Base-by-base conservation (phyloP, 306 rosid species). In the Vigna nakashimae region DNA sequence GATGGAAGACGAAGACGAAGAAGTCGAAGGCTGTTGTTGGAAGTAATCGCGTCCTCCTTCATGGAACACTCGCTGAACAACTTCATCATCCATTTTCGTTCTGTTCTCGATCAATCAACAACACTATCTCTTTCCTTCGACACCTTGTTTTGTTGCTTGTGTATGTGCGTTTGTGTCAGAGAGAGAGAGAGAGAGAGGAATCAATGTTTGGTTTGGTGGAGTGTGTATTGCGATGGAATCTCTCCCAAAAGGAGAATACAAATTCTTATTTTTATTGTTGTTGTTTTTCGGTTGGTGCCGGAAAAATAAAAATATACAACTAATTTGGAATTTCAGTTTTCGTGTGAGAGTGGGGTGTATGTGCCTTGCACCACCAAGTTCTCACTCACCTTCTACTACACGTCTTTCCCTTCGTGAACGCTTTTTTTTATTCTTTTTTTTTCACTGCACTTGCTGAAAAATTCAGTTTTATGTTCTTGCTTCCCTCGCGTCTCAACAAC, bases 1-100 rank as follows among this genome's bases (percentile, higher is more conserved):
- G 68, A 96, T 96, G 14, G 99, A 91, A 10, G 97, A 92, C 7
- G 90, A 89, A 30, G 92, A 88, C 7, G 90, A 84, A 2, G 98
- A 91, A 79, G 99, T 88, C 55, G 98, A 89, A 76, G 98, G 92
- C 50, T 89, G 98, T 40, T 96, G 98, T 15, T 96, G 99, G 65
- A 80, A 92, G 75, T 78, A 96, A 69, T 96, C 98, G 75, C 99
- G 97, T 66, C 99, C 99, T 83, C 97, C 98, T 87, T 90, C 97
- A 67, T 92, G 97, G 83, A 96, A 93, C n/a, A 96, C 99, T 48
- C 98, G 90, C 88, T 96, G 91, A 64, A 92, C 98, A 78, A 96
- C 96, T 76, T 88, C 97, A 16, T 92, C 91, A 38, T 92, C 99
- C 99, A 96, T 75, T 75, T 63, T 78, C n/a, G 67, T 67, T 78